Base-by-base conservation (phyloP, 495 filamentous ascomycete species). In the Penicillium nucicola region DNA sequence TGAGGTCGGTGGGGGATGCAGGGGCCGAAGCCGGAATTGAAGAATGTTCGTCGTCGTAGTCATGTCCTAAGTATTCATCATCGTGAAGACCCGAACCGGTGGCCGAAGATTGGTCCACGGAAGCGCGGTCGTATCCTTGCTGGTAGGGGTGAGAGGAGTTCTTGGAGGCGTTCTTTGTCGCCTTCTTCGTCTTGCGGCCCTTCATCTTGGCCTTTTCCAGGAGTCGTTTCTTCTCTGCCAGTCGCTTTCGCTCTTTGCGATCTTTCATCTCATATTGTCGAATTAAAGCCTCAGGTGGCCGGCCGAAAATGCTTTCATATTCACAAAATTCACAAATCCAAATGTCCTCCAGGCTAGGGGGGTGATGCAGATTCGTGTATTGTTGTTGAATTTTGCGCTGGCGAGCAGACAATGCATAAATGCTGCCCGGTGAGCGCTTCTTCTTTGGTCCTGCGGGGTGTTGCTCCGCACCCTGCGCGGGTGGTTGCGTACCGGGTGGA, bases 291-390 rank as follows among this genome's bases (percentile, higher is more conserved):
- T 83, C 79, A 0, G 92, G 93, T 4, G 89, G 86, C 37, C 72
- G 74, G 13, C 92, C 88, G 63, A 95, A 95, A 38, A 95, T 92
- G 38, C 82, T 80, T 64, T 95, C 88, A 58, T 95, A 91, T 59
- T 93, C 86, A 65, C 89, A 92, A 63, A 95, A 92, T 55, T 93
- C 90, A 69, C 93, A 98, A 40, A 97, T 89, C 90, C 92, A 97
- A 20, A 88, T 80, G 52, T 95, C 89, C 53, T 91, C 85, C 28
- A 78, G 66, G 22, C 77, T 79, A 1, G 86, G 85, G 5, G 86
- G 86, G 55, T 93, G 84, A 51, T 88, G 87, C 53, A 80, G 83
- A 57, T 95, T 95, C 42, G 80, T 71, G 48, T 85, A 84, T 57
- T 87, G 80, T 56, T 89, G 85, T 46, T 86, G 80, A 2, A 84